These are phyloP conservation scores for Bocquillonia castaneifolia DNA, from an alignment of 441 rosid species.

Conservation along the genomic window DNA sequence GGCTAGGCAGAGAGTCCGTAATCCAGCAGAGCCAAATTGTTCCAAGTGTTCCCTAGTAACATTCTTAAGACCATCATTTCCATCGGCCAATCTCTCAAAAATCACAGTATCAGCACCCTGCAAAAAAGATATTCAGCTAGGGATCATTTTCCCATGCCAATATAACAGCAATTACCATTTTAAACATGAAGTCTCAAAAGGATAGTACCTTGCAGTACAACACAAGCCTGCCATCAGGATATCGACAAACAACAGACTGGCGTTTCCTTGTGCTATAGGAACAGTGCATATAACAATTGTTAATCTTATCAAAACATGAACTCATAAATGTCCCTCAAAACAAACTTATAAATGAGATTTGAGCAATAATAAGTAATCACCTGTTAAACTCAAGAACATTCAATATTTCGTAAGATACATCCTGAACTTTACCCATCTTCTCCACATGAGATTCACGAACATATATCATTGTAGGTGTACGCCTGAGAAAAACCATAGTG, in stretches of 20 bases:
- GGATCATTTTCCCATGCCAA: slow-evolving; percentile 31
- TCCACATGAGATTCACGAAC: slow-evolving; percentile 96
- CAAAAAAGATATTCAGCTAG: slow-evolving; percentile 24
- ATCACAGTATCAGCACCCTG: slow-evolving; percentile 94
- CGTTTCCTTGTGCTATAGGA: slow-evolving; percentile 91
- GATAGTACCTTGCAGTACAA: slow-evolving; percentile 86
- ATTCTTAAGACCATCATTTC: slow-evolving; percentile 63
- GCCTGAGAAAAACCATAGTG: slow-evolving; percentile 44
- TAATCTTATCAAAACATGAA: slow-evolving; percentile 26
- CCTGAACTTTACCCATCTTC: slow-evolving; percentile 81
- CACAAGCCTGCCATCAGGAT: slow-evolving; percentile 86
- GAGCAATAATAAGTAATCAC: slow-evolving; percentile 32
- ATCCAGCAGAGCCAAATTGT: slow-evolving; percentile 91
- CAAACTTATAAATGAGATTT: too few relatives aligned
- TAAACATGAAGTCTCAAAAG: slow-evolving; percentile 20
- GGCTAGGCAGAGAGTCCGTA: slow-evolving; percentile 98
- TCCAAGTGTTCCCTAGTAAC: slow-evolving; percentile 68
- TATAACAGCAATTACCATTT: slow-evolving; percentile 16
- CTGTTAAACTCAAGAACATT: slow-evolving; percentile 99
- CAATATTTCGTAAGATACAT: slow-evolving; percentile 81
- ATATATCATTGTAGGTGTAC: slow-evolving; percentile 91
- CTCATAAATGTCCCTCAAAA: slow-evolving; percentile 20
- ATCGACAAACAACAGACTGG: slow-evolving; percentile 96
- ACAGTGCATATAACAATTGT: slow-evolving; percentile 24
- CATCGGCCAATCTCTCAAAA: slow-evolving; percentile 68